phyloP scores from a whole-genome alignment of 2,329 filamentous ascomycete species.

The Aaosphaeria arxii region DNA sequence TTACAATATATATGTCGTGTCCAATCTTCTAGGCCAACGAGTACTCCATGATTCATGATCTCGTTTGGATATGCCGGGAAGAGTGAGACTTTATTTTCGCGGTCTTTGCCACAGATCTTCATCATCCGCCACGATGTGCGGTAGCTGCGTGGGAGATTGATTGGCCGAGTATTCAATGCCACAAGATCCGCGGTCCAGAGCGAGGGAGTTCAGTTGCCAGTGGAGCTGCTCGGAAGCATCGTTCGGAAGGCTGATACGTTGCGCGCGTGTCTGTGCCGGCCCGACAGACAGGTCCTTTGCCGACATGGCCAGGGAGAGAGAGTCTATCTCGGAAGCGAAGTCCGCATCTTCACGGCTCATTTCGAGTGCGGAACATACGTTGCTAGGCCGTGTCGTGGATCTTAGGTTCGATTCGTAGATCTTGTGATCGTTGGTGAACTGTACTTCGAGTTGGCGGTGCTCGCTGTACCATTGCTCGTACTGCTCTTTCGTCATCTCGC shows the following conservation, averaged over 20 bases:
- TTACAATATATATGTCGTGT: no score
- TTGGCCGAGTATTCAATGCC: slow-evolving; percentile 26
- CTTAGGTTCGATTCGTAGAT: slow-evolving; percentile 24
- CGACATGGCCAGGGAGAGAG: slow-evolving; percentile 24
- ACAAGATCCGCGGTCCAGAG: slow-evolving; percentile 30
- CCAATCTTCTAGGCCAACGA: no score
- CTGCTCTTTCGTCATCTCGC: slow-evolving; percentile 28
- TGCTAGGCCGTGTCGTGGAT: slow-evolving; percentile 21
- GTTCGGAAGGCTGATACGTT: slow-evolving; percentile 22
- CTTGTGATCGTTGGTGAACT: slow-evolving; percentile 22
- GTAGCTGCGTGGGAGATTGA: slow-evolving; percentile 8
- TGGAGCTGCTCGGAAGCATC: slow-evolving; percentile 35
- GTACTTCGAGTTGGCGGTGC: slow-evolving; percentile 22
- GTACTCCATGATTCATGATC: no score
- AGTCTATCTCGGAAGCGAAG: slow-evolving; percentile 29
- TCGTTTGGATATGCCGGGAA: no score
- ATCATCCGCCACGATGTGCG: slow-evolving; percentile 10
- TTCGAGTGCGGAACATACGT: slow-evolving; percentile 27
- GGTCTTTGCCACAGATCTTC: slow-evolving; percentile 25
- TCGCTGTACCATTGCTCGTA: slow-evolving; percentile 31
- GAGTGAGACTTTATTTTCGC: neutral
- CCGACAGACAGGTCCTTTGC: neutral
- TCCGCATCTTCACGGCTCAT: slow-evolving; percentile 28
- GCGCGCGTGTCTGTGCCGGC: slow-evolving; percentile 7
- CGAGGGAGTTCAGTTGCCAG: slow-evolving; percentile 30